Evolutionary conservation across 768 basidiomycete species (phyloP).

Genomic region (Nevesoporus exiguus): DNA sequence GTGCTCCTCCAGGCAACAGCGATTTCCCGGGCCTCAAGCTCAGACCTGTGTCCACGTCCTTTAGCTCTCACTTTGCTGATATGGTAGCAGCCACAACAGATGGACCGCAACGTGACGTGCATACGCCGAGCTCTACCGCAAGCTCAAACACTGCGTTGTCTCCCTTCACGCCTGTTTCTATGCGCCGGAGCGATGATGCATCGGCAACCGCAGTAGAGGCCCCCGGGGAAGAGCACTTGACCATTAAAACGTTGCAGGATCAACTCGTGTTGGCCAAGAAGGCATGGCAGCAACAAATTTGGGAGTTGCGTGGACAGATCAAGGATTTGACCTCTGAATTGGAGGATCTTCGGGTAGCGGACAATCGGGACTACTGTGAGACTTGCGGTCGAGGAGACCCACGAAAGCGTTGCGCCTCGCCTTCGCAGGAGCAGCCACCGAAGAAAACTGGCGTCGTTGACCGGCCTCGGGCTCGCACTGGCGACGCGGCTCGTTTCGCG

Average conservation of each 20-base stretch:
- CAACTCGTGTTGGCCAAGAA: slow-evolving; percentile 55
- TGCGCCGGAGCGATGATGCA: slow-evolving; percentile 34
- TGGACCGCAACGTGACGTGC: slow-evolving; percentile 39
- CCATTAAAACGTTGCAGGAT: slow-evolving; percentile 56
- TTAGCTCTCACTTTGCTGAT: slow-evolving; percentile 64
- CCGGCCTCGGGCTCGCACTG: slow-evolving; percentile 66
- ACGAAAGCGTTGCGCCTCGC: slow-evolving; percentile 7
- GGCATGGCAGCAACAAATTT: slow-evolving; percentile 69
- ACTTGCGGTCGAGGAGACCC: slow-evolving; percentile 54
- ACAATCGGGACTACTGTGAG: slow-evolving; percentile 49
- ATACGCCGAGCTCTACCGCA: slow-evolving; percentile 48
- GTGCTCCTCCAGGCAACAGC: slow-evolving; percentile 60
- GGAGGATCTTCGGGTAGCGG: slow-evolving; percentile 47
- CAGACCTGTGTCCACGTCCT: slow-evolving; percentile 72
- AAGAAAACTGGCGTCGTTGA: slow-evolving; percentile 46
- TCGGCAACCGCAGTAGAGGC: slow-evolving; percentile 20
- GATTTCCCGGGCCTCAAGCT: slow-evolving; percentile 67
- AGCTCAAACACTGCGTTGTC: slow-evolving; percentile 42
- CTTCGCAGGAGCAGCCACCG: slow-evolving; percentile 17
- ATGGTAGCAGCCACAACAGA: slow-evolving; percentile 30
- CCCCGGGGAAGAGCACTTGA: slow-evolving; percentile 41
- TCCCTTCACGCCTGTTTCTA: slow-evolving; percentile 44
- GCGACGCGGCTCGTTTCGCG: slow-evolving; percentile 59
- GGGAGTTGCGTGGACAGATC: slow-evolving; percentile 74
- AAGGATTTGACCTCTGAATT: slow-evolving; percentile 68